Evolutionary conservation across 495 filamentous ascomycete genomes (phyloP).

Genomic region (Astrothelium subdiscretum): DNA sequence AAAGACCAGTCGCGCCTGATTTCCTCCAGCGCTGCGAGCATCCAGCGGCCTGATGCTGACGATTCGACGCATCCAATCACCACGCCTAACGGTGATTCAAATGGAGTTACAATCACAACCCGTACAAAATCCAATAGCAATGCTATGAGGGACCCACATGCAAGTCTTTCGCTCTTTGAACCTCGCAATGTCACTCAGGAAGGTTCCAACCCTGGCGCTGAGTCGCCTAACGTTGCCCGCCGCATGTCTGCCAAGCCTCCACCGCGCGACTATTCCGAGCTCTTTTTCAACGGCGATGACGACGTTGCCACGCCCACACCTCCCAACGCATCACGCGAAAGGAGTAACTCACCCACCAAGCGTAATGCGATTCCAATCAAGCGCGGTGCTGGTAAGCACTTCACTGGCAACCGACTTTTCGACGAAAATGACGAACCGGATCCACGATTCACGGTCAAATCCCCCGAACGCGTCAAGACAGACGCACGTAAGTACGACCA

Average conservation of each 20-base stretch:
- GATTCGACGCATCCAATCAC: slow-evolving; percentile 2
- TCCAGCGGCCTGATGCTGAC: slow-evolving; percentile 11
- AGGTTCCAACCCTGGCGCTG: slow-evolving; percentile 24
- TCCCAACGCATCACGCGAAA: slow-evolving; percentile 10
- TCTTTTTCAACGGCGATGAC: slow-evolving; percentile 43
- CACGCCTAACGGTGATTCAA: neutral
- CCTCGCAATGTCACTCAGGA: slow-evolving; percentile 44
- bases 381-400: slow-evolving; percentile 58
- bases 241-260: slow-evolving; percentile 47
- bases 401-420: slow-evolving; percentile 57
- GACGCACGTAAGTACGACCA: slow-evolving; percentile 72
- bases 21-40: slow-evolving; percentile 27
- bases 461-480: slow-evolving; percentile 41
- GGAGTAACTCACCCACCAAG: slow-evolving; percentile 38
- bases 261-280: slow-evolving; percentile 49
- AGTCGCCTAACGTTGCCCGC: slow-evolving; percentile 37
- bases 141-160: slow-evolving; percentile 56
- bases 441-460: slow-evolving; percentile 25
- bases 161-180: slow-evolving; percentile 61
- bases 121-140: slow-evolving; percentile 12
- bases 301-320: slow-evolving; percentile 1
- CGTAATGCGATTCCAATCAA: slow-evolving; percentile 46
- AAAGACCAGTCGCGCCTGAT: slow-evolving; percentile 75
- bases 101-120: neutral
- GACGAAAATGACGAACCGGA: slow-evolving; percentile 40